phyloP scores from a whole-genome alignment of 352 stramenopile species.

The Pythium dissimile region DNA sequence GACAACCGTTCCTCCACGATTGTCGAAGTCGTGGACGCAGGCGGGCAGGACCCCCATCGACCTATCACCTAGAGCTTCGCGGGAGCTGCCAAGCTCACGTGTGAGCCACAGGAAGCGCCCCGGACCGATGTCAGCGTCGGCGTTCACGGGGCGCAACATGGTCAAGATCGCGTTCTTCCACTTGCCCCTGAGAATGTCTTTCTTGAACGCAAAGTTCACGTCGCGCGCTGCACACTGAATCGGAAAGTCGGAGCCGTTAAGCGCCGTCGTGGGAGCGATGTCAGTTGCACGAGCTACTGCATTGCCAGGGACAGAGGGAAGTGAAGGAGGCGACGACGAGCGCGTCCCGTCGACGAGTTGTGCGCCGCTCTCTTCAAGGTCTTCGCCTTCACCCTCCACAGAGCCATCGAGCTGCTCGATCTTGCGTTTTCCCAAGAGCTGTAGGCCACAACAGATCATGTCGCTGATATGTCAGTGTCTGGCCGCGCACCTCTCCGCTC shows the following conservation, averaged over 20 bases:
- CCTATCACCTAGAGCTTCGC: no score
- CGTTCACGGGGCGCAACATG: constrained; percentile 5
- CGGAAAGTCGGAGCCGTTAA: constrained; percentile 9
- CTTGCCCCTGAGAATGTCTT: constrained; percentile 3
- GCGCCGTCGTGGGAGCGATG: not conserved
- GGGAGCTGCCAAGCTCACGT: not conserved
- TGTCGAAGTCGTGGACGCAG: not conserved
- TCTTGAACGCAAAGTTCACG: constrained; percentile 14
- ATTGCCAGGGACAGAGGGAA: not conserved
- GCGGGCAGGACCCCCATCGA: no score
- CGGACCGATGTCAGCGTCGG: constrained; percentile 3
- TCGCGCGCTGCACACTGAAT: constrained; percentile 18
- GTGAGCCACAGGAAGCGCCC: constrained; percentile 15
- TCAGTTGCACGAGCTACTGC: not conserved
- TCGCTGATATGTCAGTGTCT: not conserved
- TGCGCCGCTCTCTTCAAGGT: not conserved
- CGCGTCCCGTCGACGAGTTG: not conserved
- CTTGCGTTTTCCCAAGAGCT: constrained; percentile 16
- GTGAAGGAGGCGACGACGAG: not conserved
- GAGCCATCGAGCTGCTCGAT: constrained; percentile 22
- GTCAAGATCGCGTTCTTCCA: constrained; percentile 16
- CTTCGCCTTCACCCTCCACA: not conserved
- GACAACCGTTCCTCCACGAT: not conserved
- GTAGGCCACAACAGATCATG: not conserved
- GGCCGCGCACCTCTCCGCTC: no score